These are phyloP conservation scores for Arthrobotrys conoides DNA, from an alignment of 2,329 filamentous ascomycete genomes.

Conservation along the genomic window DNA sequence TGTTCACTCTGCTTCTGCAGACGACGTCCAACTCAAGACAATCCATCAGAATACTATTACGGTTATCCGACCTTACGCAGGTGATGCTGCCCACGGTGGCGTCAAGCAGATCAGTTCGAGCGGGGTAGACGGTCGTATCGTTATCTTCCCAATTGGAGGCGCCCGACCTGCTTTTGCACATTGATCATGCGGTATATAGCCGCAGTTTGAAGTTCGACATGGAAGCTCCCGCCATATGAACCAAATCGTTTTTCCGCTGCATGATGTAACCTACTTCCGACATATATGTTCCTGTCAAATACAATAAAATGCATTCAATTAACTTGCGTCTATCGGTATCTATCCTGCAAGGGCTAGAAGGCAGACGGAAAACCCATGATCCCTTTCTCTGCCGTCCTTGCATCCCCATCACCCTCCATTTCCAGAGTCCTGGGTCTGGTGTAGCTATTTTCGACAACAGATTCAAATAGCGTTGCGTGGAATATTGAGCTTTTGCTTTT, in stretches of 20 bases:
- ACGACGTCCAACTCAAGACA: constrained; percentile 94
- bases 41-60: constrained; percentile 97
- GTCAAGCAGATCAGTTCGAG: constrained; percentile 89
- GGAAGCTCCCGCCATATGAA: constrained; percentile 21
- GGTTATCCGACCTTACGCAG: constrained; percentile 79
- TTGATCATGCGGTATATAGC: constrained; percentile 20
- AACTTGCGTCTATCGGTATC: constrained; percentile 36
- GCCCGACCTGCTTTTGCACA: constrained; percentile 51
- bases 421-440: constrained; percentile 39
- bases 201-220: constrained; percentile 21
- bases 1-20: constrained; percentile 70
- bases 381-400: constrained; percentile 54
- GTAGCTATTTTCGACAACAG: constrained; percentile 60
- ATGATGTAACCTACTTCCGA: constrained; percentile 35
- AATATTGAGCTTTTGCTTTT: constrained; percentile 59
- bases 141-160: constrained; percentile 72
- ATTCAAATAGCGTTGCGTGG: constrained; percentile 39
- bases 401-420: constrained; percentile 37
- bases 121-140: constrained; percentile 82
- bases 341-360: constrained; percentile 33
- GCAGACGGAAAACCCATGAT: constrained; percentile 40
- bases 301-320: constrained; percentile 45
- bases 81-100: constrained; percentile 71
- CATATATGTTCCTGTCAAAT: constrained; percentile 45
- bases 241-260: constrained; percentile 39